These are phyloP conservation scores for Neonectria neomacrospora DNA, from an alignment of 2,329 filamentous ascomycete species.

Conservation along the genomic window DNA sequence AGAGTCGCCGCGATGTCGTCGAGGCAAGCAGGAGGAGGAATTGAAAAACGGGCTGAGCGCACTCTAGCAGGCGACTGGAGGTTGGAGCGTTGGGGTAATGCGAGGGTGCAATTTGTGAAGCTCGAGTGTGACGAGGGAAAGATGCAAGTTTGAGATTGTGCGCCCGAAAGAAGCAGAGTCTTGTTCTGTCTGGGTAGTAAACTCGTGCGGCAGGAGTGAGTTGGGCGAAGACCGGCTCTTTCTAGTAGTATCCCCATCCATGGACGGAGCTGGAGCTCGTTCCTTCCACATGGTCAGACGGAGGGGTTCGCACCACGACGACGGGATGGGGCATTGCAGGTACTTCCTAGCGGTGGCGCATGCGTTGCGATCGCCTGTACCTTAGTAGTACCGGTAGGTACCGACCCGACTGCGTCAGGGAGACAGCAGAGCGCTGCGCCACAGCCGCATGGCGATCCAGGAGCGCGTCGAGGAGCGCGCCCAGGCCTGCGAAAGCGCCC, in stretches of 20 bases:
- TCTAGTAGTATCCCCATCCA: background rate
- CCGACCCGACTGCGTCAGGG: background rate
- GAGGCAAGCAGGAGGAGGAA: background rate
- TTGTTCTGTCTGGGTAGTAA: background rate
- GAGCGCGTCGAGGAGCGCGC: background rate
- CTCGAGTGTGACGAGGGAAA: background rate
- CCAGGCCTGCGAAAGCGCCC: background rate
- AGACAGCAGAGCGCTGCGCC: slow-evolving; percentile 40
- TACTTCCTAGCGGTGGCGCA: background rate
- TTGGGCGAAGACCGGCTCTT: background rate
- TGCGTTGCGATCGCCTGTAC: background rate
- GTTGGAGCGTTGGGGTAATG: background rate
- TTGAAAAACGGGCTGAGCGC: background rate
- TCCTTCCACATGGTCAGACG: background rate
- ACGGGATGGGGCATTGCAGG: background rate
- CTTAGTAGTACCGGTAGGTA: background rate
- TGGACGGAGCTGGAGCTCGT: slow-evolving; percentile 1
- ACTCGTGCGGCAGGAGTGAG: background rate
- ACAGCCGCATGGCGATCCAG: slow-evolving; percentile 37
- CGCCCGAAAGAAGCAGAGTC: background rate
- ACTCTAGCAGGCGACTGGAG: background rate
- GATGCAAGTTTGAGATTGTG: background rate
- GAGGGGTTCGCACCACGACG: background rate
- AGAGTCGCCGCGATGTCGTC: background rate
- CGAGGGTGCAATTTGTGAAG: too few relatives aligned